Base-by-base conservation (phyloP, 139 green algal species). In the Coelastrella sp. region DNA sequence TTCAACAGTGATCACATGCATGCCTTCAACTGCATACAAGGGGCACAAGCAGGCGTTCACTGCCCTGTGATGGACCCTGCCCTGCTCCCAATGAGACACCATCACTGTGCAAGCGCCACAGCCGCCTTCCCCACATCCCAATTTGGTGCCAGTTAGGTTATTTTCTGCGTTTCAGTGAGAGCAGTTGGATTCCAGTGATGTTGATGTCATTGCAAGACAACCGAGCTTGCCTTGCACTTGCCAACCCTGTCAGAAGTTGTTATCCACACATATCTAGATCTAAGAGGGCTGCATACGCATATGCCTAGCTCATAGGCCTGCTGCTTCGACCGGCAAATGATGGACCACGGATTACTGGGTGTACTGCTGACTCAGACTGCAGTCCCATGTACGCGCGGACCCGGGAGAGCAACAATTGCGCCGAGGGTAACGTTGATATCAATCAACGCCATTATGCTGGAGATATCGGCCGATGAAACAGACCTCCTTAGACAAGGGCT, bases 71-170 rank as follows among this genome's bases (percentile, higher is more conserved):
- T 91, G 68, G 9, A 96, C 69, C 2, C 84, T 25, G 11, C 87
- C 86, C 5, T 71, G 87, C 40, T 98, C 91, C 34, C 75, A 93
- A 59, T 80, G 75, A 25, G 92, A 96, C 30, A 99, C 87, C 95
- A 99, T 98, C 25, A 99, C 95, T 7, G 96, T 99, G 90, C 96
- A 99, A 2, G 96, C 96, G 3, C 96, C 96, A 84, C 96, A 99
- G 7, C 96, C 96, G 9, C 96, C 97, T 88, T 99, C 96, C 15
- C 96, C 96, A 86, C 96, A 99, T 1, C 96, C 96, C n/a, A 99
- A 88, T 90, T 99, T 99, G 38, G 97, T 98, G 3, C 97, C 96
- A 3, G 93, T 98, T 25, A 94, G 78, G 0, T 95, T 93, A 50
- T 85, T 81, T 19, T 96, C 95, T 97, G 90, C 63, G 32, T 34